Percentiles rank a stretch among this genome's conserved stretches.
These are phyloP conservation scores for Aspergillus fructus DNA, from an alignment of 2,329 filamentous ascomycete species.

Conservation along the genomic window DNA sequence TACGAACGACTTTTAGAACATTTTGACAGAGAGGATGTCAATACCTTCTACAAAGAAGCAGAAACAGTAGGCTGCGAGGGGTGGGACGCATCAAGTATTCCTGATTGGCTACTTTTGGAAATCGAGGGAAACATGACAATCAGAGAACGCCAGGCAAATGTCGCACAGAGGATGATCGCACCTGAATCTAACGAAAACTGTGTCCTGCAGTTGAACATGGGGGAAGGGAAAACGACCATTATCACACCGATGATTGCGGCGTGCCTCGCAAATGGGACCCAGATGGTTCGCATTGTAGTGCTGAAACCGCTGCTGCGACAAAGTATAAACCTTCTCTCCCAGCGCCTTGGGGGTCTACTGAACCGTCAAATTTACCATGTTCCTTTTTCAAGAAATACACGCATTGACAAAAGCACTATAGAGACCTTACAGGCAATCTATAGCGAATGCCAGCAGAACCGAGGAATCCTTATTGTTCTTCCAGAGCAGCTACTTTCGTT, in stretches of 20 bases:
- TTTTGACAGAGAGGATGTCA: slow-evolving; percentile 4
- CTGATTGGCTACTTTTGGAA: slow-evolving; percentile 15
- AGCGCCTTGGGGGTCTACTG: slow-evolving; percentile 57
- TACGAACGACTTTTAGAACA: slow-evolving; percentile 8
- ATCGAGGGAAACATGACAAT: slow-evolving; percentile 10
- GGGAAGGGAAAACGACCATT: slow-evolving; percentile 9
- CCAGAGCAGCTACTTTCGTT: slow-evolving; percentile 68
- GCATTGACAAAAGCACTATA: slow-evolving; percentile 28
- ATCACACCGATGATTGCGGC: slow-evolving; percentile 1
- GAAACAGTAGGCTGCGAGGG: background rate
- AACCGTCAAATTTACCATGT: slow-evolving; percentile 56
- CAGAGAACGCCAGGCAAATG: background rate
- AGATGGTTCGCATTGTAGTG: slow-evolving; percentile 58
- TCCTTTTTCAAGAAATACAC: slow-evolving; percentile 57
- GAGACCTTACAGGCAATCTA: slow-evolving; percentile 40
- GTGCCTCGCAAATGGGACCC: slow-evolving; percentile 14
- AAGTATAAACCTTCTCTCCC: slow-evolving; percentile 57
- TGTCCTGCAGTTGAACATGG: slow-evolving; percentile 7
- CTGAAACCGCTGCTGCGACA: slow-evolving; percentile 62
- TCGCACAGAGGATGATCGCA: background rate
- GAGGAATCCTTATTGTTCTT: slow-evolving; percentile 58
- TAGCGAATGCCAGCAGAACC: slow-evolving; percentile 38
- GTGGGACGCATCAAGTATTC: background rate
- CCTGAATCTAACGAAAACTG: background rate
- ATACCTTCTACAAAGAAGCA: slow-evolving; percentile 14